Evolutionary conservation across 345 rosid species (phyloP), one percentile per base, ranked within the genome.

Genomic region (Citrus mangshanensis): DNA sequence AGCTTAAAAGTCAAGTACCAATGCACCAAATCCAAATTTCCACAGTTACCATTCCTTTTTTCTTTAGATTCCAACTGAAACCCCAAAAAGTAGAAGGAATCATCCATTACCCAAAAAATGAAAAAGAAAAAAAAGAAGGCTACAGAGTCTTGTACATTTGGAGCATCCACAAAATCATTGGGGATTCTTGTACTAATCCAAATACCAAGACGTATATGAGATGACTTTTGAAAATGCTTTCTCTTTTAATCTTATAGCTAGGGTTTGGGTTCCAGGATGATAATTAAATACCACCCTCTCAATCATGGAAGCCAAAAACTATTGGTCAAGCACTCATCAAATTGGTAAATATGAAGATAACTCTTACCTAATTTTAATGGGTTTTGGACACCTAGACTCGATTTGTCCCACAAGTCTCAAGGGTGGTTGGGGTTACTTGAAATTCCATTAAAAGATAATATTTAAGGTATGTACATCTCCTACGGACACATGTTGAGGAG

Each of bases 271-370:
- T 30, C 76, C 76, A 14, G 69, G 12, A 3, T 22, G 34, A 16
- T 49, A 60, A 46, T 6, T 27, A 60, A 74, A 19, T 82, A 79
- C 76, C 78, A 69, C 8, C 64, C 40, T 22, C 60, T 49, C 77
- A 71, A 75, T 68, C 72, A 67, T 73, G 72, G 3, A 60, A 60
- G 4, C n/a, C 13, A 24, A n/a, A 12, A 61, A 28, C 10, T 8
- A 16, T 14, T 12, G 9, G 58, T 77, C 81, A 65, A 34, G 49
- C 6, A 16, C 58, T 54, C 7, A 54, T 54, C 76, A 70, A 28
- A 70, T 28, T 22, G 71, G 70, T 25, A 21, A 68, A 71, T 25
- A 42, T 35, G 72, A 4, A 30, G 66, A 68, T 77, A 58, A 62
- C 40, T 56, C 58, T 51, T 42, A 72, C 79, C 66, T 51, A 75